These are phyloP conservation scores for Plantago elongata DNA, from an alignment of 257 asterid genomes.

Conservation along the genomic window DNA sequence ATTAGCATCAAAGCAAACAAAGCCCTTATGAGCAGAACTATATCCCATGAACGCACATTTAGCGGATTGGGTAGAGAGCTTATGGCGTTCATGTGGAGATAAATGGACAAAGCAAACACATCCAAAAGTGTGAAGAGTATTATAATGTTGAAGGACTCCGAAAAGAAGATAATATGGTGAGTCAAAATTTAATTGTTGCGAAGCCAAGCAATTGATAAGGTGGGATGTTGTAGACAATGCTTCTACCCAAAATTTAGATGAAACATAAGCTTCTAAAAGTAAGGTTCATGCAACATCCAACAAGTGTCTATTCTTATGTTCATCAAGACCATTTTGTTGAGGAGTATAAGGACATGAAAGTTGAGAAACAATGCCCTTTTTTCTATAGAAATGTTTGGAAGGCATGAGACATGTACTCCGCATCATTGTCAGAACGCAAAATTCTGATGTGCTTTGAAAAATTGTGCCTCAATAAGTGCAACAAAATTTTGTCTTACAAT, in stretches of 20 bases:
- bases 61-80: background rate
- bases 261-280: background rate
- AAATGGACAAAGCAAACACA: conserved; percentile 10
- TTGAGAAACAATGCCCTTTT: too few species aligned
- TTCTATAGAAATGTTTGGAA: too few species aligned
- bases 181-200: background rate
- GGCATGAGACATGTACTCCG: too few species aligned
- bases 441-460: too few species aligned
- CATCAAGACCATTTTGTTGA: conserved; percentile 7
- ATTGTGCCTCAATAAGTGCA: too few species aligned
- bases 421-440: too few species aligned
- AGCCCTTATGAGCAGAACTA: too few species aligned
- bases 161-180: too few species aligned
- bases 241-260: background rate
- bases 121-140: background rate
- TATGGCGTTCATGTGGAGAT: background rate
- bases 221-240: background rate
- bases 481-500: too few species aligned
- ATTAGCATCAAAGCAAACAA: too few species aligned
- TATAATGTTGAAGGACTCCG: too few species aligned
- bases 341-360: background rate
- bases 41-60: too few species aligned
- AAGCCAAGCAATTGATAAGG: background rate
- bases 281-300: background rate
- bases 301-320: background rate